Conservation (phyloP, 441 rosid genomes). For the Jatropha multifida region DNA sequence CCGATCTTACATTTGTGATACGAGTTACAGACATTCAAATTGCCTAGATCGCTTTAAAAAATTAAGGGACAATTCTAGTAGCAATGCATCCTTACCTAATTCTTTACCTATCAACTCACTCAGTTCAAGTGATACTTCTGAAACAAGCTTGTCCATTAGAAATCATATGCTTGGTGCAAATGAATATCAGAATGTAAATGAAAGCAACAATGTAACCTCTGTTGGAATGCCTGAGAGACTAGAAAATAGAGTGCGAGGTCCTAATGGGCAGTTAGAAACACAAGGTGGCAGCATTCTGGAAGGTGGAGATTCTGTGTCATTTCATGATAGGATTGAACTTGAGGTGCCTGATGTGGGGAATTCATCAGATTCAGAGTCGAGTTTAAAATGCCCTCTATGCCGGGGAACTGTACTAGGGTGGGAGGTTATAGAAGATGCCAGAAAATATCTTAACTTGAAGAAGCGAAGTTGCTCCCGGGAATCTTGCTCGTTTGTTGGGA, state of each 20-base stretch:
- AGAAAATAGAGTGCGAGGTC: conserved; percentile 30
- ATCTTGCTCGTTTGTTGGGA: conserved; percentile 69
- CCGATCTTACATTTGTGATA: conserved; percentile 72
- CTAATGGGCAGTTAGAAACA: conserved; percentile 34
- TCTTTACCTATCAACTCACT: conserved; percentile 35
- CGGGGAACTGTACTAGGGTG: conserved; percentile 82
- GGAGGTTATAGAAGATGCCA: conserved; percentile 68
- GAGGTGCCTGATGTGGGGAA: conserved; percentile 42
- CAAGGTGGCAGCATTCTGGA: conserved; percentile 36
- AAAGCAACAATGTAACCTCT: conserved; percentile 23
- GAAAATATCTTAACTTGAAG: conserved; percentile 75
- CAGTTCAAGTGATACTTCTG: conserved; percentile 33
- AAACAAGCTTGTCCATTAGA: conserved; percentile 38
- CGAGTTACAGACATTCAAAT: conserved; percentile 81
- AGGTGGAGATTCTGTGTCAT: conserved; percentile 40
- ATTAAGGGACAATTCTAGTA: conserved; percentile 40
- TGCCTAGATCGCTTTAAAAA: conserved; percentile 75
- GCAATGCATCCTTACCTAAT: conserved; percentile 31
- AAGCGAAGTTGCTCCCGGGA: conserved; percentile 84
- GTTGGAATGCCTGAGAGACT: conserved; percentile 26
- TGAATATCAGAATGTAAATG: conserved; percentile 32
- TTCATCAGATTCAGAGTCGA: conserved; percentile 29
- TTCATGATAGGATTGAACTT: conserved; percentile 39
- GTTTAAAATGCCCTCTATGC: conserved; percentile 79
- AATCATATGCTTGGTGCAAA: conserved; percentile 32